Evolutionary conservation across 1,284 basidiomycete species (phyloP), one percentile per base, ranked within the genome.

Genomic region (Phenoliferia sp.): DNA sequence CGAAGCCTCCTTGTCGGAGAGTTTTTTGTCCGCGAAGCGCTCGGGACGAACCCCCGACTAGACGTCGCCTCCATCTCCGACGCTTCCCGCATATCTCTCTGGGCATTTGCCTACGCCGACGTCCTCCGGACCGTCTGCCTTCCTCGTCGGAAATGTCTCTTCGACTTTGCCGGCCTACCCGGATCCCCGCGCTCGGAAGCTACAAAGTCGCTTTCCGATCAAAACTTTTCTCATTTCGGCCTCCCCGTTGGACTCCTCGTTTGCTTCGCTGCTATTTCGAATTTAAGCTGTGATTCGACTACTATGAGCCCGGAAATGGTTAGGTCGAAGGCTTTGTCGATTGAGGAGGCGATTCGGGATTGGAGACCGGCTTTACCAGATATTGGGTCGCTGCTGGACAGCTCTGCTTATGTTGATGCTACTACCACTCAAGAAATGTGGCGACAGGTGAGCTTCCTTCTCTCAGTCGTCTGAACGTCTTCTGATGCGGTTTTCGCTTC

Each of bases 1-100:
- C 64, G 64, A 17, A 69, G 68, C n/a, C 39, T 71, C 2, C 65
- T 69, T 16, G 59, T 71, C n/a, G 67, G 65, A 35, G 70, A 71
- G 39, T 63, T 62, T 55, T 71, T 69, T 16, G 64, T 71, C 26
- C 58, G 56, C 59, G 65, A 71, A 50, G 65, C 63, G 35, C 63
- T 71, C 36, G 70, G 70, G 1, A 56, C 0, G 61, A 36, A 12
- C 22, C 58, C 58, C 5, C 19, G 10, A 15, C 58, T 59, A 34
- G 58, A 59, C 35, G 2, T 39, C 19, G 35, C 58, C n/a, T 39
- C 58, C 9, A 29, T 26, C 34, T 3, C 17, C 10, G 35, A 36
- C 17, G 28, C 58, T 17, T 59, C 58, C 32, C 17, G 7, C 7
- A 16, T 59, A 22, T 12, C 26, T 26, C 34, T 39, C 58, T 39